These are phyloP conservation scores for Amanita brunnescens DNA, from an alignment of 768 basidiomycete species.

Conservation along the genomic window DNA sequence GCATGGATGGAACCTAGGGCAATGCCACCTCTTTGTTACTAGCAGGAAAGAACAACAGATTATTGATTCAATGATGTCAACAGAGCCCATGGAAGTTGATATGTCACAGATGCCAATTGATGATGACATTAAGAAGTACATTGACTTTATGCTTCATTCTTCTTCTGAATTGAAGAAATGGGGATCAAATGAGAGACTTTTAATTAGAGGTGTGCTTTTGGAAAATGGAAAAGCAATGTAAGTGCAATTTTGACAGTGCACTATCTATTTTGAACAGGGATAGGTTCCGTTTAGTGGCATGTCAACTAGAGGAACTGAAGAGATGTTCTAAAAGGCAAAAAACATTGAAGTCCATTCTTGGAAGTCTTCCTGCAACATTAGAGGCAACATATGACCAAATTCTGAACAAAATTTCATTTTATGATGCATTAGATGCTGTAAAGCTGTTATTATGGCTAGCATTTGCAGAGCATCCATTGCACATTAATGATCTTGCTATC, in stretches of 20 bases:
- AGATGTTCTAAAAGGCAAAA: neutral
- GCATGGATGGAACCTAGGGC: neutral
- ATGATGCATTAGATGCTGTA: neutral
- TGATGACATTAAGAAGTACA: neutral
- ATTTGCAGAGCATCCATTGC: neutral
- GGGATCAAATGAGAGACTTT: neutral
- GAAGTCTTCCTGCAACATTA: neutral
- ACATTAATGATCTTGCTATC: neutral
- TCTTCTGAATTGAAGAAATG: neutral
- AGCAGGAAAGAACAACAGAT: neutral
- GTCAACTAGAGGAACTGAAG: neutral
- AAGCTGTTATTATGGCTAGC: neutral
- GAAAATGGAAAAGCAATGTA: constrained; percentile 1
- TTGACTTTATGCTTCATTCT: neutral
- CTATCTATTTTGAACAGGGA: neutral
- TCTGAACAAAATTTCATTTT: neutral
- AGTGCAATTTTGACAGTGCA: neutral
- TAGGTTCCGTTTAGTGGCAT: neutral
- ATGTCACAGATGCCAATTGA: neutral
- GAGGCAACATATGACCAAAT: constrained; percentile 3
- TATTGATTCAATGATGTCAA: neutral
- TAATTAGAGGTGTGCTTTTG: neutral
- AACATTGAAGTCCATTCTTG: neutral
- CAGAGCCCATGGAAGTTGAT: neutral
- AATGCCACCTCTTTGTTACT: neutral